Evolutionary conservation across 352 stramenopile species (phyloP).

Genomic region (Peronospora destructor): DNA sequence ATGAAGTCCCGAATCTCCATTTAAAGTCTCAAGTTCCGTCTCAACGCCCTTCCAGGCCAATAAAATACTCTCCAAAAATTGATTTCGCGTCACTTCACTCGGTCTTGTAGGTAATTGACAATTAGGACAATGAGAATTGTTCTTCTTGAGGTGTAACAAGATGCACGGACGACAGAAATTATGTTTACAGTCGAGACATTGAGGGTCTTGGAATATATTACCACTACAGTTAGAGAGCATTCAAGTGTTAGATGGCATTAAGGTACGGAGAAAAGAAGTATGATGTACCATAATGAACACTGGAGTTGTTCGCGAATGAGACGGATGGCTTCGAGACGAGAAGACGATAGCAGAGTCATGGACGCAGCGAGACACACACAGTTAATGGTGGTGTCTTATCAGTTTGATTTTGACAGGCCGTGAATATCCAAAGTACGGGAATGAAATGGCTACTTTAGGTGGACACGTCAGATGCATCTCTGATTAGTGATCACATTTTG

Average conservation of each 20-base stretch:
- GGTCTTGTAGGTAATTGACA: constrained; percentile 68
- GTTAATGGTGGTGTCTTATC: too few relatives aligned
- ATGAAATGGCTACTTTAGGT: too few relatives aligned
- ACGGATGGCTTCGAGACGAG: constrained; percentile 47
- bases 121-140: constrained; percentile 54
- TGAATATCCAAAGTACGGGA: too few relatives aligned
- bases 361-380: too few relatives aligned
- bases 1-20: constrained; percentile 31
- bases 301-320: constrained; percentile 77
- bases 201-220: constrained; percentile 72
- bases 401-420: too few relatives aligned
- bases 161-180: constrained; percentile 83
- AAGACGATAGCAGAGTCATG: constrained; percentile 58
- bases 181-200: constrained; percentile 85
- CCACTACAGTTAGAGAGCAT: constrained; percentile 28
- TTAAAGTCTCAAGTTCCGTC: constrained; percentile 38
- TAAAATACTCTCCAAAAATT: constrained; percentile 82
- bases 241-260: not conserved
- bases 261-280: too few relatives aligned
- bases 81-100: constrained; percentile 77
- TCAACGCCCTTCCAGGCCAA: constrained; percentile 73
- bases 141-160: constrained; percentile 48
- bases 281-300: constrained; percentile 60
- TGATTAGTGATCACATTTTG: too few relatives aligned
- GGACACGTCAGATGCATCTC: too few relatives aligned